A percentile compares a stretch with the other conserved stretches of the same genome.
These are phyloP conservation scores for Clausena lansium DNA, from an alignment of 345 rosid genomes.

Conservation along the genomic window DNA sequence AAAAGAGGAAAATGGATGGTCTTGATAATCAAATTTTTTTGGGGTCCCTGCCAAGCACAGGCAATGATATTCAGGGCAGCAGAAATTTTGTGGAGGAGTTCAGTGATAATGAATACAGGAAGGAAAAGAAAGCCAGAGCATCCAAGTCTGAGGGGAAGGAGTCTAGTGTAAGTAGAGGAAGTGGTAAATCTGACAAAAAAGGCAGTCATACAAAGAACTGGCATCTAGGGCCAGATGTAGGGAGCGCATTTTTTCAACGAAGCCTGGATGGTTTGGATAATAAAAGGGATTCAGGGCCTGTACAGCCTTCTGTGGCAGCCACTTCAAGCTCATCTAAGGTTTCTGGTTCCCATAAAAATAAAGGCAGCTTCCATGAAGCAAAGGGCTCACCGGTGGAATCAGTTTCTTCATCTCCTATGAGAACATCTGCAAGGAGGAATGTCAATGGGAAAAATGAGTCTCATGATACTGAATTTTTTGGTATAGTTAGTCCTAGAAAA, in stretches of 20 bases:
- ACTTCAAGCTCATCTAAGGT: conserved; percentile 94
- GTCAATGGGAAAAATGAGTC: conserved; percentile 37
- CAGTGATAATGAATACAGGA: conserved; percentile 52
- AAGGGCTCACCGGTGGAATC: conserved; percentile 89
- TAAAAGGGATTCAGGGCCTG: conserved; percentile 51
- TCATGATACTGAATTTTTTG: conserved; percentile 37
- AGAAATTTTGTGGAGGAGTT: conserved; percentile 39
- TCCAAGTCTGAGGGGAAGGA: conserved; percentile 61
- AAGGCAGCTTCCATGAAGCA: conserved; percentile 52
- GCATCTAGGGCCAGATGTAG: conserved; percentile 33
- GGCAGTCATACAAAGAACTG: conserved; percentile 39
- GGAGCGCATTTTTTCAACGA: conserved; percentile 36
- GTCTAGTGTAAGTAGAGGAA: conserved; percentile 51
- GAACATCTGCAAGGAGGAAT: conserved; percentile 43
- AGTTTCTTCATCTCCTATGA: conserved; percentile 80
- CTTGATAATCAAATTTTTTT: conserved; percentile 31
- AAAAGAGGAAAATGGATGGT: conserved; percentile 60
- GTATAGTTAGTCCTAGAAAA: conserved; percentile 45
- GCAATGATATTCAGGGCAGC: conserved; percentile 33
- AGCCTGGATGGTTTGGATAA: conserved; percentile 48
- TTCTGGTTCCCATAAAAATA: conserved; percentile 74
- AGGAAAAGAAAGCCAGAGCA: conserved; percentile 58
- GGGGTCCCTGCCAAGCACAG: conserved; percentile 23
- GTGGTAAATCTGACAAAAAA: conserved; percentile 51
- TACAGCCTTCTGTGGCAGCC: conserved; percentile 58